A percentile compares a stretch with the other conserved stretches of the same genome.
Evolutionary conservation across 768 basidiomycete genomes (phyloP).

Genomic region (Boletellus sp.): DNA sequence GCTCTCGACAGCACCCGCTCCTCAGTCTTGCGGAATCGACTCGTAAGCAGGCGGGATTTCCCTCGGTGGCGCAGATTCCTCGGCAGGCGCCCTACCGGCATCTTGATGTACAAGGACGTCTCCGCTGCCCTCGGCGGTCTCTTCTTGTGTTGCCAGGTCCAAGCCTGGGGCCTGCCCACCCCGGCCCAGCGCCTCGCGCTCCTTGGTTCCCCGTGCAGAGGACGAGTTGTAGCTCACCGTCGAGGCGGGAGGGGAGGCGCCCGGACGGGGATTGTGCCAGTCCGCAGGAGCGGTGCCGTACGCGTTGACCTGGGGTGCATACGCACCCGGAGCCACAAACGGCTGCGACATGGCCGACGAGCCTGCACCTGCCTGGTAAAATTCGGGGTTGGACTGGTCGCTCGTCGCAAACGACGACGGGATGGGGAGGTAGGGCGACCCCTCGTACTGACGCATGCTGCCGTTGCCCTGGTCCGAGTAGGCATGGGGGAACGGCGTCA

Average conservation of each 20-base stretch:
- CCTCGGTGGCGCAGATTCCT: constrained; percentile 14
- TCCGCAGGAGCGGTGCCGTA: constrained; percentile 14
- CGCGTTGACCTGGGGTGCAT: constrained; percentile 5
- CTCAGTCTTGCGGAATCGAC: constrained; percentile 22
- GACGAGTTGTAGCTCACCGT: constrained; percentile 16
- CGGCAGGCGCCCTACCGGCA: constrained; percentile 22
- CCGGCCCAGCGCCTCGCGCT: constrained; percentile 22
- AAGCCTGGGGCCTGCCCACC: constrained; percentile 16
- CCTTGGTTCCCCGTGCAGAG: constrained; percentile 17
- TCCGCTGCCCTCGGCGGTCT: constrained; percentile 16
- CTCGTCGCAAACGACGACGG: constrained; percentile 1
- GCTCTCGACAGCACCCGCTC: not conserved
- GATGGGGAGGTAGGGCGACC: constrained; percentile 6
- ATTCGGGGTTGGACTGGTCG: constrained; percentile 5
- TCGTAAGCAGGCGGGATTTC: constrained; percentile 31
- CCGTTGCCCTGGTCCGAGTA: constrained; percentile 4
- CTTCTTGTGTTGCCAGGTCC: constrained; percentile 20
- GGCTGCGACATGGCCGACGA: not conserved
- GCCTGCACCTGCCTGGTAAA: constrained; percentile 3
- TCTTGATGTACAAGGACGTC: constrained; percentile 29
- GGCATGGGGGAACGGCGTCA: constrained; percentile 19
- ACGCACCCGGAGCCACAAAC: constrained; percentile 2
- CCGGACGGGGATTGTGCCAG: constrained; percentile 18
- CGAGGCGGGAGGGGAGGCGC: constrained; percentile 22
- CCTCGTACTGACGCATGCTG: constrained; percentile 25